Evolutionary conservation across 1,139 yeast species (phyloP).

Genomic region (Lodderomyces metapsilosis): DNA sequence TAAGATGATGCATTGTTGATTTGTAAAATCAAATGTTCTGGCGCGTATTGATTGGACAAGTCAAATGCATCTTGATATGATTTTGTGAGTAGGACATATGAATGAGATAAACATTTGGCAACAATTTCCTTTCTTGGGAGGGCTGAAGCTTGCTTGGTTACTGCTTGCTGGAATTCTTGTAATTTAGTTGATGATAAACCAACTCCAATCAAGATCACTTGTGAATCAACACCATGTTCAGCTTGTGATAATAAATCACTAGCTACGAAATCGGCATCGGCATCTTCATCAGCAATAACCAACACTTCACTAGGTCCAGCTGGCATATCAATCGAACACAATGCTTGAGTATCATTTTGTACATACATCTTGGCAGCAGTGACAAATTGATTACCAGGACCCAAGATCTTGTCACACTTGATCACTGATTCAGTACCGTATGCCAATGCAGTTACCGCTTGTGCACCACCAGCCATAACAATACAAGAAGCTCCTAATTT

Average conservation of each 20-base stretch:
- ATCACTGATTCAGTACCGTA: conserved; percentile 92
- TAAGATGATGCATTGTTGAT: conserved; percentile 71
- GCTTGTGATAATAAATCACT: conserved; percentile 95
- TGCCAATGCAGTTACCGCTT: conserved; percentile 98
- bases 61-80: conserved; percentile 74
- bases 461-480: conserved; percentile 98
- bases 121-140: conserved; percentile 94
- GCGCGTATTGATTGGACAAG: conserved; percentile 88
- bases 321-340: conserved; percentile 98
- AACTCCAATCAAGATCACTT: conserved; percentile 88
- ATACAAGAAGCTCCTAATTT: conserved; percentile 89
- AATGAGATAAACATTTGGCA: conserved; percentile 87
- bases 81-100: conserved; percentile 70
- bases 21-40: conserved; percentile 94
- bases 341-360: conserved; percentile 90
- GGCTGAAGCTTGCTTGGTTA: conserved; percentile 77
- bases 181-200: conserved; percentile 60
- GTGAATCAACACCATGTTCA: conserved; percentile 98
- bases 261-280: conserved; percentile 95
- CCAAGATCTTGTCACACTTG: conserved; percentile 93
- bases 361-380: conserved; percentile 99
- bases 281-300: conserved; percentile 81
- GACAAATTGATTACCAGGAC: conserved; percentile 98
- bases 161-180: conserved; percentile 71
- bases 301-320: conserved; percentile 99